These are phyloP conservation scores for Macrophomina tecta DNA, from an alignment of 2,329 filamentous ascomycete species.

Conservation along the genomic window DNA sequence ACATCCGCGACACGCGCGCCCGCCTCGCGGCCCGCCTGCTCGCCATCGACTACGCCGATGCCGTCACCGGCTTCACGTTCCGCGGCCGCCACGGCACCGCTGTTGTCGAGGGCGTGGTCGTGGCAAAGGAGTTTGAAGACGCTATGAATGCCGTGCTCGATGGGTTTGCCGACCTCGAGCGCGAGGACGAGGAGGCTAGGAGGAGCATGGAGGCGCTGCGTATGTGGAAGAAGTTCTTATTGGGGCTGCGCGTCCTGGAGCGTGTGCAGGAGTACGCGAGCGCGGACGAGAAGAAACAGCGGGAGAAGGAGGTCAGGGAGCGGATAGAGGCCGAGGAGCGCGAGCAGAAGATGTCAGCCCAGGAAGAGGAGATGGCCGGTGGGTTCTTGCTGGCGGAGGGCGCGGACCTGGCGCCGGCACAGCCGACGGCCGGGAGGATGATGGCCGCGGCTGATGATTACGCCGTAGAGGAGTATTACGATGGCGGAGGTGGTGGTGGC, in stretches of 20 bases:
- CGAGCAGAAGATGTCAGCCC: slow-evolving; percentile 28
- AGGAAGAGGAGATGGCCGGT: slow-evolving; percentile 34
- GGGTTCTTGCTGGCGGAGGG: slow-evolving; percentile 57
- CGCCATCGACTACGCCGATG: slow-evolving; percentile 85
- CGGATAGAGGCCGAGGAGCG: slow-evolving; percentile 24
- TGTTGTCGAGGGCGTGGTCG: slow-evolving; percentile 76
- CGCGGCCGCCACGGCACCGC: slow-evolving; percentile 85
- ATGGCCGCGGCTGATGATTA: slow-evolving; percentile 1
- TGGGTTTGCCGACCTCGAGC: slow-evolving; percentile 70
- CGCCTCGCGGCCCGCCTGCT: slow-evolving; percentile 75
- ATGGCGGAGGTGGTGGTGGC: slow-evolving; percentile 31
- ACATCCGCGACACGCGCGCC: slow-evolving; percentile 64
- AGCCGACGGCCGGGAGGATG: slow-evolving; percentile 33
- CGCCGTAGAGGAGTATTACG: slow-evolving; percentile 5
- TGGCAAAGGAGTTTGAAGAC: slow-evolving; percentile 73
- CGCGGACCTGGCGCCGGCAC: slow-evolving; percentile 51
- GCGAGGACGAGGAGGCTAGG: slow-evolving; percentile 65
- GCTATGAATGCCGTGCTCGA: slow-evolving; percentile 73
- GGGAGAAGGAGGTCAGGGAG: slow-evolving; percentile 32
- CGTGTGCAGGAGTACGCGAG: slow-evolving; percentile 66
- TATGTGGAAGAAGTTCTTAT: slow-evolving; percentile 65
- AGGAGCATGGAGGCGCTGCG: slow-evolving; percentile 57
- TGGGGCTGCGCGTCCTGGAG: slow-evolving; percentile 72
- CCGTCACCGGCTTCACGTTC: slow-evolving; percentile 89
- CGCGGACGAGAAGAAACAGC: slow-evolving; percentile 36